phyloP scores from a whole-genome alignment of 2,329 filamentous ascomycete genomes.

The Fusarium aywerte region DNA sequence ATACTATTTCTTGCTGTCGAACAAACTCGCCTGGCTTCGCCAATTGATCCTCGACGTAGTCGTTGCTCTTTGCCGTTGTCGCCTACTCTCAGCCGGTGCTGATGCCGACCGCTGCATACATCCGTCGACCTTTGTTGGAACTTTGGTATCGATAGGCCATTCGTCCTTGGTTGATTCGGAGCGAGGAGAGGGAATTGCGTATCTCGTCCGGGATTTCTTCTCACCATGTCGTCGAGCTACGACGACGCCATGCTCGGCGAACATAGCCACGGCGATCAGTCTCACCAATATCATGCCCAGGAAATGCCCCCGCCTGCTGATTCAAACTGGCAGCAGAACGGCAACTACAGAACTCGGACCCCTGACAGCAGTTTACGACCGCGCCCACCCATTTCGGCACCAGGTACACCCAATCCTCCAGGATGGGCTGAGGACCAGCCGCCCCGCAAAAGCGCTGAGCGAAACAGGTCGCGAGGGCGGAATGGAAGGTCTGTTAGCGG shows the following conservation, averaged over 20 bases:
- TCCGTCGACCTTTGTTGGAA: slow-evolving; percentile 49
- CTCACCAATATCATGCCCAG: slow-evolving; percentile 35
- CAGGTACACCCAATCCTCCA: slow-evolving; percentile 48
- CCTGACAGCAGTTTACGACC: slow-evolving; percentile 52
- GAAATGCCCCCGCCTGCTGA: slow-evolving; percentile 50
- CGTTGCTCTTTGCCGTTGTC: slow-evolving; percentile 21
- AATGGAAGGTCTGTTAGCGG: slow-evolving; percentile 67
- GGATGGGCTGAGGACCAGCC: slow-evolving; percentile 54
- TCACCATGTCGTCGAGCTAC: slow-evolving; percentile 60
- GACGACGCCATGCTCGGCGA: slow-evolving; percentile 56
- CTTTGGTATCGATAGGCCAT: slow-evolving; percentile 49
- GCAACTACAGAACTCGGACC: slow-evolving; percentile 50
- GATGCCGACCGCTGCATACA: slow-evolving; percentile 53
- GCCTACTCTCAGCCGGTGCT: slow-evolving; percentile 47
- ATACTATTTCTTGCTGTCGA: slow-evolving; percentile 27
- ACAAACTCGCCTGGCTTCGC: slow-evolving; percentile 20
- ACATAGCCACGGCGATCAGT: slow-evolving; percentile 49
- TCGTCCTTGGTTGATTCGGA: slow-evolving; percentile 39
- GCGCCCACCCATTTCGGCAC: slow-evolving; percentile 51
- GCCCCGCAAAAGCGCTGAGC: slow-evolving; percentile 65
- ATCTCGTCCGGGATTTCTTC: slow-evolving; percentile 42
- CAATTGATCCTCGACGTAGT: slow-evolving; percentile 47
- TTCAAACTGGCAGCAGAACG: slow-evolving; percentile 54
- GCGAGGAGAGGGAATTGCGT: slow-evolving; percentile 44
- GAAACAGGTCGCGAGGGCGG: slow-evolving; percentile 66